Base-by-base conservation (phyloP, 768 basidiomycete genomes). In the Daedaleopsis sinensis region DNA sequence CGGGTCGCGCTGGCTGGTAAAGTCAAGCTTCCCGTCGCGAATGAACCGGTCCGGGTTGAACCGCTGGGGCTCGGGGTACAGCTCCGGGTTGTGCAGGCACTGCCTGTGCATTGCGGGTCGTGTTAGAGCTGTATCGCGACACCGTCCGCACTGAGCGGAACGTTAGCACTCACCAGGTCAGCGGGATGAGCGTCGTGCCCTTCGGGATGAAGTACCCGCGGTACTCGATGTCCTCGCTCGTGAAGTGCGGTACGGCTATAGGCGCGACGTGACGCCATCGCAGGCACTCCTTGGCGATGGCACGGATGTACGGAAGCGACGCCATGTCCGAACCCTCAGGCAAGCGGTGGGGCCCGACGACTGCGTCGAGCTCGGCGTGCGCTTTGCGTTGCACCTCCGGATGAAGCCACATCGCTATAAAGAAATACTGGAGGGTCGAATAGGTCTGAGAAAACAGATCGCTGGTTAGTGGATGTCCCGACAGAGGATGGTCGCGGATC, bases 221-320 rank as follows among this genome's bases (percentile, higher is more conserved):
- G 58, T 78, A 79, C 2, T 74, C 76, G 65, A 76, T 75, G 60
- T 79, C 78, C 43, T 76, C 64, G 1, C 68, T 73, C 49, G 69
- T 73, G 18, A 68, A 63, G 63, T 81, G 79, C 3, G 62, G 57
- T 8, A 64, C 18, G 27, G 55, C 44, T 19, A 64, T n/a, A 18
- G 63, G 55, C 9, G 61, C 42, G 11, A 57, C 49, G 32, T 48
- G 32, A 19, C 42, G 58, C 57, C 63, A 65, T 13, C 64, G 51
- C 52, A 57, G 42, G 16, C 42, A 38, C 27, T 67, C 66, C 46
- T 65, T 59, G 21, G 65, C 44, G 15, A 65, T 42, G n/a, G 64
- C 61, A 12, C 56, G 24, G 13, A 67, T 52, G 49, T 60, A 67
- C 15, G 64, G 61, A 12, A 67, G 59, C 0, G 52, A 38, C 5